Percentiles rank a stretch among this genome's conserved stretches.
phyloP scores from a whole-genome alignment of 139 green algal genomes.

The Chlamydomonas urium region DNA sequence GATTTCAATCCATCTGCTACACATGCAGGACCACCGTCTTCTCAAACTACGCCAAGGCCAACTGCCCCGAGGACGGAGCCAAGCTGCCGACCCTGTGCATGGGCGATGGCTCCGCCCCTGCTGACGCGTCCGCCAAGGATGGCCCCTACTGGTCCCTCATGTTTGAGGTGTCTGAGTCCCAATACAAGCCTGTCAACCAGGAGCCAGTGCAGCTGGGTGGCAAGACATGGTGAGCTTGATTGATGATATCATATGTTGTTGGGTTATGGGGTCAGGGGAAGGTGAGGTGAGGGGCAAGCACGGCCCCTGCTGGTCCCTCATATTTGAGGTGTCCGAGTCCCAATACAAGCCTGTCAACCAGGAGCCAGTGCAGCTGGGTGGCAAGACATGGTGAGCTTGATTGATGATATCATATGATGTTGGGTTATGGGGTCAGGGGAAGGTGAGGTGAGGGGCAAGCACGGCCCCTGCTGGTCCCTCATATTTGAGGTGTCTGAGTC shows the following conservation, averaged over 20 bases:
- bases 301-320: constrained; percentile 88
- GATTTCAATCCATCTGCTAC: no score
- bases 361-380: constrained; percentile 49
- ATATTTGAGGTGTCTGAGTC: constrained; percentile 89
- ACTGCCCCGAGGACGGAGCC: constrained; percentile 59
- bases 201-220: constrained; percentile 55
- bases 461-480: constrained; percentile 87
- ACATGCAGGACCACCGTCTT: constrained; percentile 83
- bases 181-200: constrained; percentile 74
- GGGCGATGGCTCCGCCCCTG: constrained; percentile 45
- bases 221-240: constrained; percentile 19
- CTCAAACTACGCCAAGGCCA: constrained; percentile 81
- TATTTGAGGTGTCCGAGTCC: constrained; percentile 86
- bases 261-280: neutral
- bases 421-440: no score
- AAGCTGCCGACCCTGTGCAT: constrained; percentile 73
- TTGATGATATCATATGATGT: no score
- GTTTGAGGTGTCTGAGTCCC: constrained; percentile 84
- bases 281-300: neutral
- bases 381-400: constrained; percentile 29
- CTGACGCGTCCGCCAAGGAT: neutral
- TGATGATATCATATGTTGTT: constrained; percentile 9
- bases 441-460: neutral
- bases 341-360: constrained; percentile 72
- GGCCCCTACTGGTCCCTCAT: constrained; percentile 91